Conservation (phyloP, 2,329 filamentous ascomycete species). For the Cordyceps cicadae region DNA sequence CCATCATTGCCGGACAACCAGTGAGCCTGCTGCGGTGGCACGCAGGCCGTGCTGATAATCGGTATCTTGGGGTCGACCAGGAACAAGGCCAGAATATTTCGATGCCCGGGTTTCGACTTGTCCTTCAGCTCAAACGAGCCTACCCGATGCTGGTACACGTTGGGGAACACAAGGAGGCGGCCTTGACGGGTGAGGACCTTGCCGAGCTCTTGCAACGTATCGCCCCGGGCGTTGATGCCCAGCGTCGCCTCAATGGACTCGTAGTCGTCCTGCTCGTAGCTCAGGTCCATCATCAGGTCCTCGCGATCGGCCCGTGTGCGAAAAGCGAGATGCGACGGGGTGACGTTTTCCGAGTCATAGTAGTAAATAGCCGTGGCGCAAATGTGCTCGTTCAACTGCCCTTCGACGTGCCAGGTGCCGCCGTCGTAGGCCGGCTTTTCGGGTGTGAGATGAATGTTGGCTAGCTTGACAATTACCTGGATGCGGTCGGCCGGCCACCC, state of each 20-base stretch:
- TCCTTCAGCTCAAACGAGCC: slow-evolving; percentile 44
- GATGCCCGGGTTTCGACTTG: slow-evolving; percentile 43
- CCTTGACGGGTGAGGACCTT: slow-evolving; percentile 36
- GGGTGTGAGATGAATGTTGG: slow-evolving; percentile 52
- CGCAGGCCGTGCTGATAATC: slow-evolving; percentile 34
- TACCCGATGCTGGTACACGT: slow-evolving; percentile 43
- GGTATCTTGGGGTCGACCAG: slow-evolving; percentile 48
- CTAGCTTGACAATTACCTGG: slow-evolving; percentile 57
- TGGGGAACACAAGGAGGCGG: slow-evolving; percentile 49
- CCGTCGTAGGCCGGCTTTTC: slow-evolving; percentile 46
- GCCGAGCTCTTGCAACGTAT: slow-evolving; percentile 33
- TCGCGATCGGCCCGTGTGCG: slow-evolving; percentile 31
- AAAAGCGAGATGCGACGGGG: slow-evolving; percentile 42
- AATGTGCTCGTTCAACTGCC: slow-evolving; percentile 55
- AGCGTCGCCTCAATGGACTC: slow-evolving; percentile 27
- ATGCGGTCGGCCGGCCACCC: slow-evolving; percentile 27
- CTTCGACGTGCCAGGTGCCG: slow-evolving; percentile 49
- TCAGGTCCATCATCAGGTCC: slow-evolving; percentile 18
- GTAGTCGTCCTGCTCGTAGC: slow-evolving; percentile 26
- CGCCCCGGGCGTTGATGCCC: slow-evolving; percentile 19
- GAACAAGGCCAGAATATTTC: slow-evolving; percentile 52
- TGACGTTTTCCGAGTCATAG: slow-evolving; percentile 53
- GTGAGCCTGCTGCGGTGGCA: slow-evolving; percentile 32
- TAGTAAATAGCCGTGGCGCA: slow-evolving; percentile 55
- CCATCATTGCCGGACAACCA: slow-evolving; percentile 23